A percentile compares a stretch with the other conserved stretches of the same genome.
phyloP scores from a whole-genome alignment of 106 monocot genomes.

The Vanilla planifolia region DNA sequence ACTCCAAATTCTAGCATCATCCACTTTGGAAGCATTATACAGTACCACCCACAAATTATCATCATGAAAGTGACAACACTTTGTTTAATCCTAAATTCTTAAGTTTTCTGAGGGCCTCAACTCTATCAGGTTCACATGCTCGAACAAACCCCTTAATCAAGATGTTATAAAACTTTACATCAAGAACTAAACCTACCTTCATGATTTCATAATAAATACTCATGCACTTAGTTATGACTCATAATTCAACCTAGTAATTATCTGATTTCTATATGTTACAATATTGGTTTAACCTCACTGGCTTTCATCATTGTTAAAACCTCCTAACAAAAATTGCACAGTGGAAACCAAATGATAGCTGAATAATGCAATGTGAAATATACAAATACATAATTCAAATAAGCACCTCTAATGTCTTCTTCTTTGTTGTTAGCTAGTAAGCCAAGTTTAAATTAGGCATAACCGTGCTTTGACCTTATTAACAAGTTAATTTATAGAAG shows the following conservation, averaged over 20 bases:
- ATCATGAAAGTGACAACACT: constrained; percentile 90
- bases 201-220: constrained; percentile 67
- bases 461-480: too few relatives aligned
- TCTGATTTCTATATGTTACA: constrained; percentile 82
- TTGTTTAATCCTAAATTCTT: constrained; percentile 34
- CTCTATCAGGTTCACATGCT: constrained; percentile 67
- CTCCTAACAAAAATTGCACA: too few relatives aligned
- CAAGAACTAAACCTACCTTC: constrained; percentile 53
- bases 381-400: too few relatives aligned
- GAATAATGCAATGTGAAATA: too few relatives aligned
- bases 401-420: too few relatives aligned
- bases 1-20: constrained; percentile 54
- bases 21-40: constrained; percentile 75
- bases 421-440: too few relatives aligned
- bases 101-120: constrained; percentile 65
- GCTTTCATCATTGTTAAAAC: constrained; percentile 62
- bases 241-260: constrained; percentile 72
- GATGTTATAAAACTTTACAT: constrained; percentile 78
- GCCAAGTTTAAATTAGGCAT: too few relatives aligned
- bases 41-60: constrained; percentile 89
- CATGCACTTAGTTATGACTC: constrained; percentile 64
- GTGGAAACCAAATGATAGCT: too few relatives aligned
- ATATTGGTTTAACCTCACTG: constrained; percentile 62
- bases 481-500: too few relatives aligned
- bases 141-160: constrained; percentile 84